Percentiles rank a stretch among this genome's conserved stretches.
Conservation (phyloP, 2,329 filamentous ascomycete species). For the Monosporascus sp. region DNA sequence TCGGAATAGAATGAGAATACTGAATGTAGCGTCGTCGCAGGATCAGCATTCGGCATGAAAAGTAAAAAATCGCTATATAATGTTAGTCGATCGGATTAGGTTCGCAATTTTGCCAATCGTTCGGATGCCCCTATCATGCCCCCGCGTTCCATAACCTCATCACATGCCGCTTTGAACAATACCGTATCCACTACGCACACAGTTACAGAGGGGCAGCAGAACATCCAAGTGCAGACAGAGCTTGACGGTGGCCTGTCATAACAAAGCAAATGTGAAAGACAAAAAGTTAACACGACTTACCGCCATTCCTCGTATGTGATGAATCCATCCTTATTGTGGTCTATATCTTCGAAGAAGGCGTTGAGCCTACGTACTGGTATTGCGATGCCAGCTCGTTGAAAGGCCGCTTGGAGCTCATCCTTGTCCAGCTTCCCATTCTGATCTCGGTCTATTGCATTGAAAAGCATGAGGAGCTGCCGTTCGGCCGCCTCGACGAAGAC, state of each 20-base stretch:
- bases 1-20: constrained; percentile 89
- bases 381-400: constrained; percentile 69
- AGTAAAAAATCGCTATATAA: constrained; percentile 76
- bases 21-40: constrained; percentile 67
- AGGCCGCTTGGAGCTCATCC: constrained; percentile 74
- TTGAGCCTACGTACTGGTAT: constrained; percentile 74
- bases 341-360: constrained; percentile 84
- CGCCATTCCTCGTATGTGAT: constrained; percentile 96
- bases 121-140: background rate
- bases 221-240: background rate
- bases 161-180: too few relatives aligned
- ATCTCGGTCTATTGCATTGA: constrained; percentile 81
- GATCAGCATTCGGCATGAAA: constrained; percentile 66
- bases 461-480: constrained; percentile 73
- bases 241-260: too few relatives aligned
- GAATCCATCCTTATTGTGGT: constrained; percentile 78
- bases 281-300: constrained; percentile 48
- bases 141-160: too few relatives aligned
- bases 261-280: too few relatives aligned
- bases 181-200: too few relatives aligned
- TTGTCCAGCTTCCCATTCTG: constrained; percentile 82
- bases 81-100: constrained; percentile 4
- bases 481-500: constrained; percentile 85
- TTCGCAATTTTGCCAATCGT: background rate
- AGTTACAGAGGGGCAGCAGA: background rate